Base-by-base conservation (phyloP, 108 stramenopile species). In the Aurantiochytrium sp. region DNA sequence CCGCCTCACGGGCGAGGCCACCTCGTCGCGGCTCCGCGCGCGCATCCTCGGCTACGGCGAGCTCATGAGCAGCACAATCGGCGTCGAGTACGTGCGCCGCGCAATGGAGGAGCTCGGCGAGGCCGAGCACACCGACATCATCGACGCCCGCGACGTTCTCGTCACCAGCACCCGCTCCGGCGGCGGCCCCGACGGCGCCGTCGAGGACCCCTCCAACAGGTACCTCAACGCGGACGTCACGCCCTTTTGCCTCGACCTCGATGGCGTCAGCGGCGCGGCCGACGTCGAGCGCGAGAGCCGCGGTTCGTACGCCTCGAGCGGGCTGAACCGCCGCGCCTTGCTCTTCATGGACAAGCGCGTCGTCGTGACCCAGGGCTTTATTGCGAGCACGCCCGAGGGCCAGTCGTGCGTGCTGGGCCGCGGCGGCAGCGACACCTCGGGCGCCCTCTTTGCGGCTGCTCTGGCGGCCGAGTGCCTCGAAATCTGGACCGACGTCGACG, bases 401-500 rank as follows among this genome's bases (percentile, higher is more conserved):
- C 55, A 87, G 45, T 17, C 87, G 6, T 59, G 55, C 31, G 55
- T 87, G 27, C 87, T 87, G n/a, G 87, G 87, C 55, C 52, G 87
- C 17, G 87, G 87, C 12, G 87, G 87, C 4, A 54, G 52, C 15
- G 87, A 87, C 50, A 87, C 87, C 55, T 65, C 55, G 15, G 87
- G 52, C 21, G 55, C 55, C 4, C 87, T 87, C 1, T 87, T 87
- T 4, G 73, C 55, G 22, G 53, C 50, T 1, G 21, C 45, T 39
- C 55, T 55, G 24, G 37, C n/a, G 30, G 85, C 85, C 42, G 50
- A 36, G 31, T 4, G 30, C 17, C 45, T 55, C 30, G 39, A 91
- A 85, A 91, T 98, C 21, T 99, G 98, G 98, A 99, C 98, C 90
- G 98, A 99, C 92, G 98, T 99, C 39, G 96, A 99, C 93, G 98